Conservation (phyloP, 1,284 basidiomycete species). For the Ustilago lituana region DNA sequence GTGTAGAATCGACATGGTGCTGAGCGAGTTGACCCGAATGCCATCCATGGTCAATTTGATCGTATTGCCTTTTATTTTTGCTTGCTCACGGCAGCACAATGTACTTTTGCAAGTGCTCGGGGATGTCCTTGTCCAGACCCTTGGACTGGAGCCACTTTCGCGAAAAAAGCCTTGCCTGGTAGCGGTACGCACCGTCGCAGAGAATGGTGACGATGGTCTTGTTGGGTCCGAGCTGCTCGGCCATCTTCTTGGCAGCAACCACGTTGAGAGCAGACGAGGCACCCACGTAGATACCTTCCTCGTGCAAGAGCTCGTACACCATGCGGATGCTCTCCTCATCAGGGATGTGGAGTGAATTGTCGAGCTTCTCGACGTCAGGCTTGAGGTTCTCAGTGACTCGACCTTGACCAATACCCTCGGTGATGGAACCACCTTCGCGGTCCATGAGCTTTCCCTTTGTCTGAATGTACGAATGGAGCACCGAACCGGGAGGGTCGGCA, state of each 20-base stretch:
- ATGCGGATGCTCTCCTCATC: constrained; percentile 91
- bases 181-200: constrained; percentile 94
- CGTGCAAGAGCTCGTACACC: constrained; percentile 90
- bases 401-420: constrained; percentile 98
- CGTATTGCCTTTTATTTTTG: no score
- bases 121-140: constrained; percentile 81
- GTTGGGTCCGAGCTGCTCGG: constrained; percentile 81
- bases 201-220: constrained; percentile 87
- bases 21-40: no score
- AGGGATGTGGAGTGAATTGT: constrained; percentile 84
- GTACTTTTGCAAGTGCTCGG: constrained; percentile 86
- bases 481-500: constrained; percentile 94
- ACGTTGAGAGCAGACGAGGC: constrained; percentile 95
- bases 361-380: constrained; percentile 79
- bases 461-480: constrained; percentile 84
- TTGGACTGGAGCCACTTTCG: constrained; percentile 90
- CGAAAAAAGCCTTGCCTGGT: constrained; percentile 95
- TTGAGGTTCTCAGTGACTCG: constrained; percentile 93
- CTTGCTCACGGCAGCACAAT: constrained; percentile 76
- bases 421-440: constrained; percentile 87
- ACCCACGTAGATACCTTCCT: constrained; percentile 95
- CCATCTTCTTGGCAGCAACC: constrained; percentile 89
- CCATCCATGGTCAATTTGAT: no score
- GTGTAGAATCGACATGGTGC: no score
- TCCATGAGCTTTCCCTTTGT: constrained; percentile 79